Evolutionary conservation across 2,329 filamentous ascomycete species (phyloP).

Genomic region (Talaromyces sp.): DNA sequence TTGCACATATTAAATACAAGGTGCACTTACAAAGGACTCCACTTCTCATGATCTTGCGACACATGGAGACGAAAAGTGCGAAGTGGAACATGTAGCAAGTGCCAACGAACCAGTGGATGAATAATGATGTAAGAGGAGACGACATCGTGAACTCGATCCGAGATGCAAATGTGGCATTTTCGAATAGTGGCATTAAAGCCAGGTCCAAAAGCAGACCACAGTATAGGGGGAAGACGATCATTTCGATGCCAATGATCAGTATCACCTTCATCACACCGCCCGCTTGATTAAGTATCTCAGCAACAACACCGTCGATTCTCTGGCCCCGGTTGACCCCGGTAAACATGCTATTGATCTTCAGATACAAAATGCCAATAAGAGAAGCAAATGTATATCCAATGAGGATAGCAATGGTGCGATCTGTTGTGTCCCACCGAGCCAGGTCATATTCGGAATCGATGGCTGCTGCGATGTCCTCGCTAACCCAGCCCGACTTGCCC

Average conservation of each 20-base stretch:
- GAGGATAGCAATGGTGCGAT: conserved; percentile 67
- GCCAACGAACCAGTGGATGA: conserved; percentile 97
- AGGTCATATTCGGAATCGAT: conserved; percentile 51
- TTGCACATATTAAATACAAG: not conserved
- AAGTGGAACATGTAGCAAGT: conserved; percentile 99
- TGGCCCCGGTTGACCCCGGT: conserved; percentile 52
- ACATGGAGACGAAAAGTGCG: conserved; percentile 97
- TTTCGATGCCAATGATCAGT: conserved; percentile 96
- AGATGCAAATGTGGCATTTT: conserved; percentile 69
- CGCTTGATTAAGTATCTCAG: conserved; percentile 83
- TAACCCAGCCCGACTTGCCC: conserved; percentile 20
- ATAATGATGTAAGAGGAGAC: conserved; percentile 83
- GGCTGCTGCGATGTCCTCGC: conserved; percentile 17
- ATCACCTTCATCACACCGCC: conserved; percentile 98
- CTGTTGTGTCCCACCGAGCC: conserved; percentile 65
- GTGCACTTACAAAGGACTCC: conserved; percentile 78
- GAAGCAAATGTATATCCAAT: conserved; percentile 77
- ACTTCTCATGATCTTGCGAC: conserved; percentile 91
- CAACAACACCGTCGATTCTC: conserved; percentile 63
- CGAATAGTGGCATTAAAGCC: conserved; percentile 84
- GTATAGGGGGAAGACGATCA: conserved; percentile 95
- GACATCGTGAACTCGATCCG: conserved; percentile 71
- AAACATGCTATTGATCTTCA: conserved; percentile 67
- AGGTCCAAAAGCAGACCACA: conserved; percentile 87
- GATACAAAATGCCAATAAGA: conserved; percentile 69